Evolutionary conservation across 164 flowering plant species (phyloP), one percentile per base, ranked within the genome.

Genomic region (Stephania yunnanensis): DNA sequence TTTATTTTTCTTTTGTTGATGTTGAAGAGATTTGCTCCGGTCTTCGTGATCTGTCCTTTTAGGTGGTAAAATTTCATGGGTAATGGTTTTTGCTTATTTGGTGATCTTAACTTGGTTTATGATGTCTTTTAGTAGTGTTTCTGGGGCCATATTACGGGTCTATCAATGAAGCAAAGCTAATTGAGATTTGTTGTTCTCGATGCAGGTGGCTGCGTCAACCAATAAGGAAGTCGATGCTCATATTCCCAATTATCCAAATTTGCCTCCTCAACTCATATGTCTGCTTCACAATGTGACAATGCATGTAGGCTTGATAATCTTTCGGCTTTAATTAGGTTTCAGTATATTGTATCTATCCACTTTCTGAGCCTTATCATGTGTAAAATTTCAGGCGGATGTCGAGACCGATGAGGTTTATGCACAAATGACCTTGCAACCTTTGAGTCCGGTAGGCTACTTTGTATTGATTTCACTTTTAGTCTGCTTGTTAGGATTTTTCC

Each of bases 371-470:
- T 8, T 42, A 42, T 75, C 52, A 17, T 48, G 77, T 44, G 66
- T 67, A 46, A 76, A 70, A 75, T 45, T 87, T 72, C 94, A 93
- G 98, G 98, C 98, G 68, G 98, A 93, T 74, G 82, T 86, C 71
- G 98, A 93, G 83, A 91, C 95, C 0, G 97, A 93, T 84, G 97
- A 93, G 85, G 97, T 93, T 3, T 93, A 93, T 83, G 97, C 97
- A 46, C 98, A 93, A 71, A 91, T 93, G 98, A 93, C 98, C 52
- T 87, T 93, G 86, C 98, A 93, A 73, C 98, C 98, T n/a, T 76
- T 90, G 71, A 93, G 74, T 75, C 87, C 90, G 78, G 98, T 93
- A 90, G 77, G 80, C 63, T 44, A 19, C 30, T 22, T 75, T 4
- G 11, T 44, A 63, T 58, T 72, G 12, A 72, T 22, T 68, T 31